Base-by-base conservation (phyloP, 305 asterid species). In the Fraxinus velutina region DNA sequence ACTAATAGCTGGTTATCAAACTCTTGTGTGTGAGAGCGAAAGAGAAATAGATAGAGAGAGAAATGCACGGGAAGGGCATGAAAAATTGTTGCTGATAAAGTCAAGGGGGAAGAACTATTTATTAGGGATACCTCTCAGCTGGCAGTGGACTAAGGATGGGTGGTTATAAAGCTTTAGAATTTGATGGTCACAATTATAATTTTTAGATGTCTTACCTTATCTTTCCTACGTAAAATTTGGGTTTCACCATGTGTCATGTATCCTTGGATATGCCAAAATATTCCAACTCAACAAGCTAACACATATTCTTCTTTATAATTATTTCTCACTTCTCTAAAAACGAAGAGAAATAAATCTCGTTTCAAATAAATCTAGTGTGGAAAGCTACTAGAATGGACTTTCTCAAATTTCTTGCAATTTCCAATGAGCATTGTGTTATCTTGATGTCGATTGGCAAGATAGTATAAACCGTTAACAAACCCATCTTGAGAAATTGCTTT, bases 161-260 rank as follows among this genome's bases (percentile, higher is more conserved):
- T 89, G 95, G 94, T 90, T 92, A 82, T 85, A 22, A 77, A 73
- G 66, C 80, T 81, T 86, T 74, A 81, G 64, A n/a, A 81, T 85
- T 86, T 86, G 89, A 83, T 88, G 89, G 88, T 80, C 87, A 81
- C 84, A 39, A 21, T 77, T 42, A 68, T 78, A 32, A 81, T 52
- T 77, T 77, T 42, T 52, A 19, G 8, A 79, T 72, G 0, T 68
- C 79, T 79, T 76, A 44, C 80, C 89, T 76, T 85, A 85, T 87
- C 89, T 83, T 21, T 32, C 17, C 27, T 60, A 15, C 36, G 6
- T 74, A 75, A 83, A 81, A 80, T 50, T 19, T 50, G 39, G 77
- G 34, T 77, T 39, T 57, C 22, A 70, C 42, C 13, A 0, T 57
- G 70, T 57, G 29, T 64, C 34, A 24, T 24, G 1, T 60, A 19